Conservation (phyloP, 495 filamentous ascomycete species). For the Chaetomium fimeti region DNA sequence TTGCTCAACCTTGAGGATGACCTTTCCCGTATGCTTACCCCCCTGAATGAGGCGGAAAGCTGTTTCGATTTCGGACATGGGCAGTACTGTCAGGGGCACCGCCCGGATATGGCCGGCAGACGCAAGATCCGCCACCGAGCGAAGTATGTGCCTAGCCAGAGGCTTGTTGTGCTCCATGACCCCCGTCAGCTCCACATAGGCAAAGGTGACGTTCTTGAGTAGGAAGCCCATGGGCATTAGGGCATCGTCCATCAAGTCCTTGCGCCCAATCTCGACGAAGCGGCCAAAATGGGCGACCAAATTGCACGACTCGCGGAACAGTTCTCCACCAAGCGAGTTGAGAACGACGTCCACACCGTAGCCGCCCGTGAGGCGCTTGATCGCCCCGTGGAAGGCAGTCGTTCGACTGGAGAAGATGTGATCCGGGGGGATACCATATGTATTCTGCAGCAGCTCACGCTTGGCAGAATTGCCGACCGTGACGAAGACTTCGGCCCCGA, state of each 20-base stretch:
- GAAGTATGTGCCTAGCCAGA: no score
- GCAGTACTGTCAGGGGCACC: background rate
- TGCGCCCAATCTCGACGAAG: slow-evolving; percentile 7
- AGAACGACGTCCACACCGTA: slow-evolving; percentile 51
- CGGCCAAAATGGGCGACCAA: slow-evolving; percentile 3
- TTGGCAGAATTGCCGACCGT: slow-evolving; percentile 4
- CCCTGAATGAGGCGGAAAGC: background rate
- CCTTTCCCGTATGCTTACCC: background rate
- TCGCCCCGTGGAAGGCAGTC: slow-evolving; percentile 25
- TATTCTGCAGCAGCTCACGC: background rate
- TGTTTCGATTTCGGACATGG: background rate
- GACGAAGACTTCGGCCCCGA: slow-evolving; percentile 6
- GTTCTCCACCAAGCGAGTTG: slow-evolving; percentile 37
- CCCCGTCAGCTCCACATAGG: background rate
- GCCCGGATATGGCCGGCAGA: background rate
- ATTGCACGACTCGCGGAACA: background rate
- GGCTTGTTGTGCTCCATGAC: no score
- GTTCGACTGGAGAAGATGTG: slow-evolving; percentile 14
- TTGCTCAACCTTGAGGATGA: background rate
- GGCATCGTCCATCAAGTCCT: background rate
- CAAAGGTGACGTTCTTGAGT: background rate
- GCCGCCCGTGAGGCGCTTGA: slow-evolving; percentile 42
- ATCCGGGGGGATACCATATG: background rate
- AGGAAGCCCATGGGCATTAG: background rate
- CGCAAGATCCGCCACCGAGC: no score